A percentile compares a stretch with the other conserved stretches of the same genome.
Conservation (phyloP, 2,329 filamentous ascomycete species). For the Colletotrichum gigasporum region DNA sequence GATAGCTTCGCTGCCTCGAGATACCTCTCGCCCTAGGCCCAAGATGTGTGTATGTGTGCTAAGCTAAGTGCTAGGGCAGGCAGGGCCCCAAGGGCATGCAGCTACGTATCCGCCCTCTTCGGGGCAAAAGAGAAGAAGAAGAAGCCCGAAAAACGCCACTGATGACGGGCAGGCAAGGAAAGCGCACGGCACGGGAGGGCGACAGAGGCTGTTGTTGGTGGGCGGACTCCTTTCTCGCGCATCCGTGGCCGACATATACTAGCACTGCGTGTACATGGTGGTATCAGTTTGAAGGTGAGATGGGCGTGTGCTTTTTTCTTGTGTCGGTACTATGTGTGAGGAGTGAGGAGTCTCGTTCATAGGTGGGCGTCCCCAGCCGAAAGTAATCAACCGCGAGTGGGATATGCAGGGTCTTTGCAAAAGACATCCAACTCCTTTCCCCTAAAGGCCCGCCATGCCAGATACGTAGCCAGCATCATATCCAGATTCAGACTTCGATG, state of each 20-base stretch:
- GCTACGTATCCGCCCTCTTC: constrained; percentile 2
- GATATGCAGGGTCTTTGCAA: constrained; percentile 29
- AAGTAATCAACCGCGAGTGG: constrained; percentile 11
- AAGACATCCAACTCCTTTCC: neutral
- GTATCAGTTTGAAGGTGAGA: neutral
- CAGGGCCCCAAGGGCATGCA: neutral
- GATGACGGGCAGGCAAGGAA: constrained; percentile 18
- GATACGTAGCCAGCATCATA: constrained; percentile 22
- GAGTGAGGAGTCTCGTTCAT: neutral
- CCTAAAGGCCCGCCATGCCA: constrained; percentile 8
- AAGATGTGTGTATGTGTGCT: too few species aligned
- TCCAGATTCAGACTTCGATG: constrained; percentile 14
- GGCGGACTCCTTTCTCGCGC: neutral
- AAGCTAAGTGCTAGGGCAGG: neutral
- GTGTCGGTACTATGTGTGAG: neutral
- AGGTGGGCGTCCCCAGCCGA: neutral
- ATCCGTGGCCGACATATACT: neutral
- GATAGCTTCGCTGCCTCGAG: too few species aligned
- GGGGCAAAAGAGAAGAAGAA: neutral
- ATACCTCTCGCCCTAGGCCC: too few species aligned
- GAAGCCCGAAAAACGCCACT: constrained; percentile 22
- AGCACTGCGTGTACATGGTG: neutral
- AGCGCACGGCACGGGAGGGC: constrained; percentile 1
- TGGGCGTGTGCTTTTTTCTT: neutral
- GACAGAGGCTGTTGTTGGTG: neutral